A percentile compares a stretch with the other conserved stretches of the same genome.
These are phyloP conservation scores for Avena eriantha DNA, from an alignment of 176 grass and related monocot genomes.

Conservation along the genomic window DNA sequence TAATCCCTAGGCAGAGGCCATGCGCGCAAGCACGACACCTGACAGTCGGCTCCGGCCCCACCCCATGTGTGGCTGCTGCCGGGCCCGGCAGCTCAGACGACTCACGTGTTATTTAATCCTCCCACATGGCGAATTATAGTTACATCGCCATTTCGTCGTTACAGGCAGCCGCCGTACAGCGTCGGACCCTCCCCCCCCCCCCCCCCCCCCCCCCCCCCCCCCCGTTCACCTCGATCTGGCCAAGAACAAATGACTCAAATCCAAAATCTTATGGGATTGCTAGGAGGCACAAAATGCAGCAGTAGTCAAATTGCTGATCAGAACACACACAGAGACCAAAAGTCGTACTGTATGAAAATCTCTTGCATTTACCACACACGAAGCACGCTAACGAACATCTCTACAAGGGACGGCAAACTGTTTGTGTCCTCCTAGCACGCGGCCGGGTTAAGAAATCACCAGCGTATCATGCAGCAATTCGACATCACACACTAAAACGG, in stretches of 20 bases:
- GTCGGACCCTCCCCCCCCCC: not conserved
- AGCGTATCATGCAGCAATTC: not conserved
- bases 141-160: not conserved
- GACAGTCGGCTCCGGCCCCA: not conserved
- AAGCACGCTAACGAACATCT: not conserved
- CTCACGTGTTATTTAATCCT: conserved; percentile 30
- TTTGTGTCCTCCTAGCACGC: not conserved
- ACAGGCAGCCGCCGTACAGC: not conserved
- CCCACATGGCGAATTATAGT: not conserved
- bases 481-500: not conserved
- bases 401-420: not conserved
- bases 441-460: conserved; percentile 17
- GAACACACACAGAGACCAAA: not conserved
- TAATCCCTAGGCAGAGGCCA: too few relatives aligned
- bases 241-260: not conserved
- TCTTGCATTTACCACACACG: not conserved
- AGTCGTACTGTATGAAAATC: not conserved
- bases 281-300: not conserved
- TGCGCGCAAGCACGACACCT: not conserved
- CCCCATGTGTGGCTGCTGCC: not conserved
- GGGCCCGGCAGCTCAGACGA: not conserved
- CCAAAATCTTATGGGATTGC: too few relatives aligned
- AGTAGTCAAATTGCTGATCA: not conserved
- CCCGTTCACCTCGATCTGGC: not conserved
- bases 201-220: too few relatives aligned